Evolutionary conservation across 257 asterid genomes (phyloP).

Genomic region (Verbascum thapsus): DNA sequence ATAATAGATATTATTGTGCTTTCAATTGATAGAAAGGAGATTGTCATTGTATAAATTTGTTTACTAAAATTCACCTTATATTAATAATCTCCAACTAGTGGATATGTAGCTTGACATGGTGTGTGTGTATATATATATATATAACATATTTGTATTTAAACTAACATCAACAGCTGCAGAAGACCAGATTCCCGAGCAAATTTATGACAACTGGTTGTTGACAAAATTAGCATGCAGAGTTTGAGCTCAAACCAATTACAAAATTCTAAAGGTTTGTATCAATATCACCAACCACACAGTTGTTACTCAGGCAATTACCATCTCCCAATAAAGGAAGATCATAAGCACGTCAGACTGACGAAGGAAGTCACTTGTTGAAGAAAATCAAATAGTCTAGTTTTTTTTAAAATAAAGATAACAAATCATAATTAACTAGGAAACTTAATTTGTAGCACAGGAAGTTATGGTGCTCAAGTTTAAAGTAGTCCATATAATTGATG

Average conservation of each 20-base stretch:
- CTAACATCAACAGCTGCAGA: neutral
- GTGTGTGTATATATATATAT: too few species aligned
- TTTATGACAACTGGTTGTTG: neutral
- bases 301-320: neutral
- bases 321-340: neutral
- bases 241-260: too few species aligned
- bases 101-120: neutral
- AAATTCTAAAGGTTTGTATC: neutral
- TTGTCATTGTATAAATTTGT: neutral
- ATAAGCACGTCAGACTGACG: neutral
- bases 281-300: conserved; percentile 6
- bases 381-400: too few species aligned
- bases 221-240: too few species aligned
- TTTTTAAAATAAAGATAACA: too few species aligned
- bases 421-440: too few species aligned
- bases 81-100: neutral
- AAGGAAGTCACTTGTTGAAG: too few species aligned
- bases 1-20: neutral
- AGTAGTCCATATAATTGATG: too few species aligned
- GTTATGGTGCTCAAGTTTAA: too few species aligned
- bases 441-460: too few species aligned
- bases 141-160: neutral
- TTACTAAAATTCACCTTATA: neutral
- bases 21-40: neutral
- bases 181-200: neutral